Conservation (phyloP, 768 basidiomycete genomes). For the Amanita rubescens region DNA sequence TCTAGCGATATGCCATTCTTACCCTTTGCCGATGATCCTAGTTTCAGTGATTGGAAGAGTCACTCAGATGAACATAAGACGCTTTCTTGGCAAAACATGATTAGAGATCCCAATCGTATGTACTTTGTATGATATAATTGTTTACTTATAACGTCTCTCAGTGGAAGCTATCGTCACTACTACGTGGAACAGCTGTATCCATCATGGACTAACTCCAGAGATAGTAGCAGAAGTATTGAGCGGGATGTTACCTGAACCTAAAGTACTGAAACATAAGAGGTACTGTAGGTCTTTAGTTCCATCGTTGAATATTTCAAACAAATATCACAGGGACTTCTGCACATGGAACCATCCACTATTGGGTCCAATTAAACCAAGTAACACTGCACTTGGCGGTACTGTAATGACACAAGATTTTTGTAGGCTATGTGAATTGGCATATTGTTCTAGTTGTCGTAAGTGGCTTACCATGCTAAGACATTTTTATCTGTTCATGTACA, state of each 20-base stretch:
- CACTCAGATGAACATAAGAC: conserved; percentile 36
- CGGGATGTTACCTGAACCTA: conserved; percentile 30
- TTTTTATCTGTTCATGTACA: neutral
- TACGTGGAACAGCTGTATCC: conserved; percentile 29
- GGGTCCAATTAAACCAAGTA: neutral
- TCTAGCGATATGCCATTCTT: conserved; percentile 49
- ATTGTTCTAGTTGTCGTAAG: conserved; percentile 45
- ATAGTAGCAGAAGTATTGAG: conserved; percentile 39
- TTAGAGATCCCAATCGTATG: conserved; percentile 31
- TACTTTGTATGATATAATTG: neutral
- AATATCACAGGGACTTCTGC: conserved; percentile 14
- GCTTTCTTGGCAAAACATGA: conserved; percentile 42
- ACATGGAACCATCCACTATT: neutral
- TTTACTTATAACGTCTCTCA: conserved; percentile 12
- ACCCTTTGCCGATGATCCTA: conserved; percentile 54
- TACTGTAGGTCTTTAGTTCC: no score
- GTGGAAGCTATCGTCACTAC: conserved; percentile 47
- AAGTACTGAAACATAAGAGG: neutral
- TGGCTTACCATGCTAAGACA: no score
- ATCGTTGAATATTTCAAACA: no score
- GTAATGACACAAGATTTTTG: neutral
- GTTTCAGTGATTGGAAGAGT: conserved; percentile 33
- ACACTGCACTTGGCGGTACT: conserved; percentile 4
- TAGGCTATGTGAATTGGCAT: conserved; percentile 29
- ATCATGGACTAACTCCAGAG: conserved; percentile 29